phyloP scores from a whole-genome alignment of 2,329 filamentous ascomycete genomes.

The Davidsoniella eucalypti region DNA sequence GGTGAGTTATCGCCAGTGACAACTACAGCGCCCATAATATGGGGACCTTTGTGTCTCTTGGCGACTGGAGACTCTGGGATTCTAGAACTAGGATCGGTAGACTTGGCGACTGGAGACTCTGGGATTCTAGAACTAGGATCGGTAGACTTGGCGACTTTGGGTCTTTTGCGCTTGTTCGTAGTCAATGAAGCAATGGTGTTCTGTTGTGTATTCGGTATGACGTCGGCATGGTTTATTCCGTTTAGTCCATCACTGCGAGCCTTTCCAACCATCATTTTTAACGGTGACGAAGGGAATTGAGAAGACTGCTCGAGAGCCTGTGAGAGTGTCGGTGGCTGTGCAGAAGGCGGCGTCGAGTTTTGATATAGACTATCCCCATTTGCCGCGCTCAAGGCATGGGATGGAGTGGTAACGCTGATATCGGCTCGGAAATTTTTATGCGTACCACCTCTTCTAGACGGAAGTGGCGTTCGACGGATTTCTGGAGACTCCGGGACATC shows the following conservation, averaged over 20 bases:
- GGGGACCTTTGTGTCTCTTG: not conserved
- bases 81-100: too few species aligned
- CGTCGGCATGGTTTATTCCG: not conserved
- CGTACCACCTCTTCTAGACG: not conserved
- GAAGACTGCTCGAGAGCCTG: constrained; percentile 3
- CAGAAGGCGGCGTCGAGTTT: constrained; percentile 2
- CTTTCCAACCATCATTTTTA: not conserved
- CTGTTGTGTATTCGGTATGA: constrained; percentile 1
- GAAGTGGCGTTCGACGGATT: too few species aligned
- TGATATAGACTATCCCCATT: not conserved
- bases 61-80: not conserved
- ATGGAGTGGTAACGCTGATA: not conserved
- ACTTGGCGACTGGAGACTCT: not conserved
- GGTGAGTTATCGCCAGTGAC: not conserved
- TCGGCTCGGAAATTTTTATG: not conserved
- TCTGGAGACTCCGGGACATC: constrained; percentile 9
- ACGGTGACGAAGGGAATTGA: constrained; percentile 1
- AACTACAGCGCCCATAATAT: too few species aligned
- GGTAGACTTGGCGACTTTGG: not conserved
- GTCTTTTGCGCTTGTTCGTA: not conserved
- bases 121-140: too few species aligned
- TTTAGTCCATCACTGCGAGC: not conserved
- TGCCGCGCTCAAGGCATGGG: not conserved
- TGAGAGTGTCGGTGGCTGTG: not conserved
- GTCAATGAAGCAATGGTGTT: not conserved